Base-by-base conservation (phyloP, 2,329 filamentous ascomycete genomes). In the Fusarium pininemorale region DNA sequence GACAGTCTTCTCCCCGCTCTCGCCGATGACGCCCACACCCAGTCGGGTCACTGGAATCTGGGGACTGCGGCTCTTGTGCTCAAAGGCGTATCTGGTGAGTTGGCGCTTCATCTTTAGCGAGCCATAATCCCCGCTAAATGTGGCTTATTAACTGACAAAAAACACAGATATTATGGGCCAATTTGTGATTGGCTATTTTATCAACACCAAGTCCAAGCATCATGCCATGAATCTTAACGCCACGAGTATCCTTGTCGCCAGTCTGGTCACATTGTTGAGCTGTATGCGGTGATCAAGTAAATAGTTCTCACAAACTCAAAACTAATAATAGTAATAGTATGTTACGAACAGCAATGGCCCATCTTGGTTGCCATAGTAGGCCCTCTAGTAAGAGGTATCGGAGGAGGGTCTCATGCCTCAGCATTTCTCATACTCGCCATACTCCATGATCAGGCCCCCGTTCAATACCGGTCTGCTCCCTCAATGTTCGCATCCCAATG, bases 401-500 rank as follows among this genome's bases (percentile, higher is more conserved):
- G 41, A 8, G 55, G 55, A 58, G 55, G 55, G 2, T 58, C 55
- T 3, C 55, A 58, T 47, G 41, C 55, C 7, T 37, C 55, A 3
- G 8, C n/a, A 22, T 58, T 48, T 22, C 55, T 58, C n/a, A 18
- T 47, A 5, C 55, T 58, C 18, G 9, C 30, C 14, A 15, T 48
- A 32, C 41, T 58, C 7, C 41, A 28, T n/a, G 35, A 42, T 37
- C 30, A 58, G 24, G 9, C 26, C 6, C 39, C 55, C 3, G 5
- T 13, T 22, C 41, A 48, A 10, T 5, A 48, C 12, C 30, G 55
- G 55, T 58, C 11, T 35, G 28, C 2, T 14, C 18, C 41, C 10
- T 18, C 11, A n/a, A 7, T 5, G 9, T 18, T 30, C 4, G 7
- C 24, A 4, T 7, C 22, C 8, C 7, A 2, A 18, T 28, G 9